Evolutionary conservation across 192 early-diverging fungal species (phyloP).

Genomic region (Chytriomyces confervae): DNA sequence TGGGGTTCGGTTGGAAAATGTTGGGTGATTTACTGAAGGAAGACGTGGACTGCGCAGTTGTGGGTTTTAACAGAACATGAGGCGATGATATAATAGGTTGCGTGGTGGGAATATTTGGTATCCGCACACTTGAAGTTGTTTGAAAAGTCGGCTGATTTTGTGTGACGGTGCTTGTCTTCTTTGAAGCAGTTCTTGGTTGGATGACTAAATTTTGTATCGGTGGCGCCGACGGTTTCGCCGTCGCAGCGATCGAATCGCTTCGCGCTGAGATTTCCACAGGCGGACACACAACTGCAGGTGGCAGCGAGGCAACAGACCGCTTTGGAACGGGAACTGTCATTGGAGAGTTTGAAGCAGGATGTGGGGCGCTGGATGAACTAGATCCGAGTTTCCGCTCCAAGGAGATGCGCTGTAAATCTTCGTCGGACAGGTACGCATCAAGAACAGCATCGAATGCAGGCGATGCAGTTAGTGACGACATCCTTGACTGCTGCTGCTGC

Average conservation of each 20-base stretch:
- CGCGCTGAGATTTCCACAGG: not conserved
- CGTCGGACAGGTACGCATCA: not conserved
- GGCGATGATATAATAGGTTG: not conserved
- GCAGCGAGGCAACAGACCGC: not conserved
- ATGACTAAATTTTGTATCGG: no score
- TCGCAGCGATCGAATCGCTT: not conserved
- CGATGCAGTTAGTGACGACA: not conserved
- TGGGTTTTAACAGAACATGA: not conserved
- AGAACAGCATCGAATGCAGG: not conserved
- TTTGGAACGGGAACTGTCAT: not conserved
- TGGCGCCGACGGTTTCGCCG: not conserved
- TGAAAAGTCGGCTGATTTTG: no score
- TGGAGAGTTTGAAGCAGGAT: not conserved
- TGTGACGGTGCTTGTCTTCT: no score
- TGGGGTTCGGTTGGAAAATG: not conserved
- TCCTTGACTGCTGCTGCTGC: not conserved
- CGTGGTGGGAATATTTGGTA: no score
- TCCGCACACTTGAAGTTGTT: no score
- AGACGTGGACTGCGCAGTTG: not conserved
- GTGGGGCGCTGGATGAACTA: no score
- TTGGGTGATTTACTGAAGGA: not conserved
- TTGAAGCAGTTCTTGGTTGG: no score
- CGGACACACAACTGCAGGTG: not conserved
- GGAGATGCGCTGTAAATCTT: not conserved
- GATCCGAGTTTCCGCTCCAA: no score